Conservation (phyloP, 2,329 filamentous ascomycete genomes). For the Verticillium albo-atrum region DNA sequence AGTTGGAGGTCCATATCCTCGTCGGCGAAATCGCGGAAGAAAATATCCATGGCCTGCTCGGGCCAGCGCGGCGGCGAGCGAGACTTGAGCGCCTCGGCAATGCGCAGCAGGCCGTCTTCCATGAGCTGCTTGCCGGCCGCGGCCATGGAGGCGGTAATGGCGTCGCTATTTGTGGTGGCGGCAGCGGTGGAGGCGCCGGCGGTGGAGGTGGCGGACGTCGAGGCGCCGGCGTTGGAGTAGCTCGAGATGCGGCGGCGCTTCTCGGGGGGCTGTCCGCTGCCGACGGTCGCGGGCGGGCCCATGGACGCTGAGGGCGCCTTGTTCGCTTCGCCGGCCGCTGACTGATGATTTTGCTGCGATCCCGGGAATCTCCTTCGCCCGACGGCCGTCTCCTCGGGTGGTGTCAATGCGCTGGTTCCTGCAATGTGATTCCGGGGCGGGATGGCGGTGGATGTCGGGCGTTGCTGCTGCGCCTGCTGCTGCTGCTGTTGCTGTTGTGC, state of each 20-base stretch:
- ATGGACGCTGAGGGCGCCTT: slow-evolving; percentile 10
- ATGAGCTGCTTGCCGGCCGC: slow-evolving; percentile 18
- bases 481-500: slow-evolving; percentile 15
- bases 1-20: slow-evolving; percentile 56
- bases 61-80: slow-evolving; percentile 43
- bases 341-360: slow-evolving; percentile 10
- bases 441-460: slow-evolving; percentile 28
- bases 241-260: slow-evolving; percentile 30
- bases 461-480: slow-evolving; percentile 18
- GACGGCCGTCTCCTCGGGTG: slow-evolving; percentile 46
- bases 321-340: slow-evolving; percentile 1
- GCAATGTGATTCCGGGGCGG: slow-evolving; percentile 33
- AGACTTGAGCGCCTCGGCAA: slow-evolving; percentile 34
- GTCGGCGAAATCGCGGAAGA: slow-evolving; percentile 53
- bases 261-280: slow-evolving; percentile 12
- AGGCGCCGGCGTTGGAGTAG: slow-evolving; percentile 8
- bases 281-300: slow-evolving; percentile 6
- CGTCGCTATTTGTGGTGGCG: slow-evolving; percentile 27
- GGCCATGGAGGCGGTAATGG: slow-evolving; percentile 11
- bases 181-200: slow-evolving; percentile 21
- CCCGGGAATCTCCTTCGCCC: slow-evolving; percentile 36
- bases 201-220: slow-evolving; percentile 11
- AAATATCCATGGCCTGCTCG: slow-evolving; percentile 54
- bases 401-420: slow-evolving; percentile 45
- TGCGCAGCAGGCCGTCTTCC: slow-evolving; percentile 29